Evolutionary conservation across 306 rosid genomes (phyloP).

Genomic region (Gastrolobium villosum): DNA sequence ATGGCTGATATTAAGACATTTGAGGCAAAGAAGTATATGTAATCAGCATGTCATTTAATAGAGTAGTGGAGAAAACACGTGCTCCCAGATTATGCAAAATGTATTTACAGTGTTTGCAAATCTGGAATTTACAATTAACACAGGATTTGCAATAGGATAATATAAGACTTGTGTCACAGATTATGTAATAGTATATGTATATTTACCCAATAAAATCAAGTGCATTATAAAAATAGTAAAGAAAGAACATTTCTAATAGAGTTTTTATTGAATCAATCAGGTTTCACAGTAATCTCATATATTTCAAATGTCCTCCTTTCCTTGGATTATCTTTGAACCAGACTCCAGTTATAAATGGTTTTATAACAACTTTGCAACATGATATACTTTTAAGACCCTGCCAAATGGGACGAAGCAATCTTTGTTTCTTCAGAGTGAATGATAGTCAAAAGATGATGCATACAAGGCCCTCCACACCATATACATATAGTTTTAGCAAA

Average conservation of each 20-base stretch:
- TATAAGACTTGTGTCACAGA: background rate
- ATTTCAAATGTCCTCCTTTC: background rate
- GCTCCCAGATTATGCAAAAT: constrained; percentile 3
- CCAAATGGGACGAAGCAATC: background rate
- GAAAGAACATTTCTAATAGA: constrained; percentile 15
- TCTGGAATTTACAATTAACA: constrained; percentile 10
- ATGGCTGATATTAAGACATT: constrained; percentile 20
- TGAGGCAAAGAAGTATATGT: constrained; percentile 13
- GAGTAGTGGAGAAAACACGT: background rate
- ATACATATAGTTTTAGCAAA: background rate
- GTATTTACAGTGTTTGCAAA: background rate
- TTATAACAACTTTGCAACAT: constrained; percentile 1
- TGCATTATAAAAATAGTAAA: background rate
- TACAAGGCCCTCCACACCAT: background rate
- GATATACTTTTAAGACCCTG: background rate
- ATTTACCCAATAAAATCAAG: constrained; percentile 20
- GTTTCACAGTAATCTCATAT: background rate
- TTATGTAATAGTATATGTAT: background rate
- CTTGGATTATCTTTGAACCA: background rate
- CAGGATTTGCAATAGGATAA: background rate
- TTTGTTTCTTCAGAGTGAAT: constrained; percentile 14
- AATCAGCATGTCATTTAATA: constrained; percentile 3
- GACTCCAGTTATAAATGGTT: background rate
- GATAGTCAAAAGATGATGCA: background rate
- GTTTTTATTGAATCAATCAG: constrained; percentile 18